phyloP scores from a whole-genome alignment of 768 basidiomycete species.

The Suillus alpinus region DNA sequence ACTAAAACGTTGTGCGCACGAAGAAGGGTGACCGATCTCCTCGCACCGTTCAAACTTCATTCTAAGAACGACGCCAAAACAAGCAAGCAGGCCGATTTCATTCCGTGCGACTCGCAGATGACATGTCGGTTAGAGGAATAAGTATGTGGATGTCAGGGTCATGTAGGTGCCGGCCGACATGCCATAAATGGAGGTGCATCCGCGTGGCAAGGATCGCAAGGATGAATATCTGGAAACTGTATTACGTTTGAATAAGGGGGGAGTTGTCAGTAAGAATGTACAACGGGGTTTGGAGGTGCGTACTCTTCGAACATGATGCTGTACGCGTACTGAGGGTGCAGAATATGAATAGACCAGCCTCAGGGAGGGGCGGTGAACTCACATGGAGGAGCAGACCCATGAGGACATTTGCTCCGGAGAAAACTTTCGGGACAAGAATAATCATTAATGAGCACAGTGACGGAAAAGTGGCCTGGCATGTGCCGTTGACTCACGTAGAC shows the following conservation, averaged over 20 bases:
- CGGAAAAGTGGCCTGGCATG: neutral
- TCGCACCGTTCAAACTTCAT: too few relatives aligned
- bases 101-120: neutral
- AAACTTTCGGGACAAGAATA: neutral
- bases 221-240: neutral
- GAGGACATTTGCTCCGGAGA: neutral
- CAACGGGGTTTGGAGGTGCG: too few relatives aligned
- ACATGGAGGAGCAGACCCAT: neutral
- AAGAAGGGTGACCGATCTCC: too few relatives aligned
- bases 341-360: neutral
- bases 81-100: too few relatives aligned
- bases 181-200: conserved; percentile 4
- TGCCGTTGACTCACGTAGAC: neutral
- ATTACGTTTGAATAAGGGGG: neutral
- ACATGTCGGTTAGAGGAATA: neutral
- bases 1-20: too few relatives aligned
- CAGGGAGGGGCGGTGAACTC: neutral
- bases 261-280: too few relatives aligned
- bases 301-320: too few relatives aligned
- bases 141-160: neutral
- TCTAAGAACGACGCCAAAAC: too few relatives aligned
- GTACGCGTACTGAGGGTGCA: neutral
- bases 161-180: neutral
- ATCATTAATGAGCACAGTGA: neutral
- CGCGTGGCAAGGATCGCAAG: neutral